These are phyloP conservation scores for Haplosporangium gracile DNA, from an alignment of 192 early-diverging fungal genomes.

Conservation along the genomic window DNA sequence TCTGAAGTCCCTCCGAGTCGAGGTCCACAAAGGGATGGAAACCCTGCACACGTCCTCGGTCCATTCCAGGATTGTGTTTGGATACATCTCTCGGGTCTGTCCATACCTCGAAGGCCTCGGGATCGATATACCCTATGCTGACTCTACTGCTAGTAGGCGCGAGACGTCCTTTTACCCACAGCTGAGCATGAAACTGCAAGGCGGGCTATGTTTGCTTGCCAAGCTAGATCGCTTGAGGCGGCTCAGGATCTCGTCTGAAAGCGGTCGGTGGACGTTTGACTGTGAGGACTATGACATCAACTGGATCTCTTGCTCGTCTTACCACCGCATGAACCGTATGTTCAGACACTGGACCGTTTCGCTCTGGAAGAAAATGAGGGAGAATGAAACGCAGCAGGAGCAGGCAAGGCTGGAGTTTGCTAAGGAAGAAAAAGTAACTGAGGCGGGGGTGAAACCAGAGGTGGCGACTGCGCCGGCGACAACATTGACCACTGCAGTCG, in stretches of 20 bases:
- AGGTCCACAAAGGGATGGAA: neutral
- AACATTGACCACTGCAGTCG: neutral
- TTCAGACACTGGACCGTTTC: neutral
- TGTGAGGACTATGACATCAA: neutral
- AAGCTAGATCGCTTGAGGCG: neutral
- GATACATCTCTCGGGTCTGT: neutral
- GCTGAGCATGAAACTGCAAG: neutral
- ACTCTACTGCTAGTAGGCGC: neutral
- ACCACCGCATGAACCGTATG: neutral
- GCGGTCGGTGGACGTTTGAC: neutral
- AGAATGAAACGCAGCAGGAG: neutral
- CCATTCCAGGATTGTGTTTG: neutral
- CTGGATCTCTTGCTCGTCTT: neutral
- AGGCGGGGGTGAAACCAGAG: neutral
- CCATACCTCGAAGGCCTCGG: neutral
- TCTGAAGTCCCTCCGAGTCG: neutral
- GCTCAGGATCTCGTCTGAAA: neutral
- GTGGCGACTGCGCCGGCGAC: no score
- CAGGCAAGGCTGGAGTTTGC: neutral
- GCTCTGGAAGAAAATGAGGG: neutral
- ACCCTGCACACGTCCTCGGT: neutral
- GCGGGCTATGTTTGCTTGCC: neutral
- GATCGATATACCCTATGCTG: neutral
- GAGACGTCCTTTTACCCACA: neutral
- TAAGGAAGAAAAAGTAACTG: neutral